Conservation (phyloP, 371 early-diverging fungal species). For the Syncephalastrum sp. region DNA sequence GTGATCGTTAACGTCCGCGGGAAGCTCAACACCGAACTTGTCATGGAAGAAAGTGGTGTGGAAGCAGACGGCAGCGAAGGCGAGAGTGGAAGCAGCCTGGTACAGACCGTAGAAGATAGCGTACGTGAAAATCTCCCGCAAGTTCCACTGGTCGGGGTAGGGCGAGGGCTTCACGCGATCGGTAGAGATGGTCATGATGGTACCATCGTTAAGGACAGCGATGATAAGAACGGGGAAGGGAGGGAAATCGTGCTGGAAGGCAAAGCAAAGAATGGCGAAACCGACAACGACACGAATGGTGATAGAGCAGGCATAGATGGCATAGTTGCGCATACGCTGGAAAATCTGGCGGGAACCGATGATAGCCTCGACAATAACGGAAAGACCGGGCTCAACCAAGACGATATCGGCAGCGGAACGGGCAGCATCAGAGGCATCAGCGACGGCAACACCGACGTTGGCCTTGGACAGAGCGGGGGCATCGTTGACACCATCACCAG, state of each 20-base stretch:
- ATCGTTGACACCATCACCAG: conserved; percentile 95
- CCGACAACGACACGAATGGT: conserved; percentile 55
- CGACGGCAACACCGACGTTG: conserved; percentile 79
- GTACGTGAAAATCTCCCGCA: conserved; percentile 46
- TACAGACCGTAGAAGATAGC: conserved; percentile 50
- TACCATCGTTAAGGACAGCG: conserved; percentile 52
- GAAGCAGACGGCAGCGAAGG: conserved; percentile 36
- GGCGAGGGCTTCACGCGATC: conserved; percentile 49
- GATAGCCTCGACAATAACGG: conserved; percentile 60
- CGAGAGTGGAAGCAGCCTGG: conserved; percentile 44
- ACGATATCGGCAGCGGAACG: conserved; percentile 72
- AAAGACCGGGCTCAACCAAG: conserved; percentile 69
- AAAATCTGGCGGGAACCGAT: conserved; percentile 60
- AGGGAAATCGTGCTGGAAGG: conserved; percentile 53
- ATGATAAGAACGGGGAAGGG: conserved; percentile 51
- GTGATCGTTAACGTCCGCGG: conserved; percentile 37
- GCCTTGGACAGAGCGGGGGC: conserved; percentile 86
- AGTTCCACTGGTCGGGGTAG: conserved; percentile 49
- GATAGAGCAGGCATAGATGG: conserved; percentile 52
- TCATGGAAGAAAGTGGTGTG: conserved; percentile 42
- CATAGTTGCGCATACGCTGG: conserved; percentile 59
- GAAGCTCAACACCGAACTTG: conserved; percentile 33
- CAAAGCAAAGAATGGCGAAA: conserved; percentile 50
- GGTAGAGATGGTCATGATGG: conserved; percentile 52
- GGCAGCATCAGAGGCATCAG: conserved; percentile 68